Evolutionary conservation across 2,329 filamentous ascomycete genomes (phyloP).

Genomic region (Curvularia spicifera): DNA sequence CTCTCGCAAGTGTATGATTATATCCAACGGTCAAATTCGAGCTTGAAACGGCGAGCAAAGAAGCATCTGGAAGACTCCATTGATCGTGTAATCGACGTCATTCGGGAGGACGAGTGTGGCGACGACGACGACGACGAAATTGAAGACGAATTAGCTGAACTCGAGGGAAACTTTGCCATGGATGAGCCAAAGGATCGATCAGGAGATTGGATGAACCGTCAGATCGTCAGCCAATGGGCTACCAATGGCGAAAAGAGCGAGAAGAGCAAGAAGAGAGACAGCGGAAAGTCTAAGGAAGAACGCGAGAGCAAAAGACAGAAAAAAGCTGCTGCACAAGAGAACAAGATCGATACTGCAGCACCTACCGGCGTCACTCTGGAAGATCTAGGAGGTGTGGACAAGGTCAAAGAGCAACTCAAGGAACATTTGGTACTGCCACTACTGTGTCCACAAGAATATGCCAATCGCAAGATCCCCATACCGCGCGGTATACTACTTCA

Average conservation of each 20-base stretch:
- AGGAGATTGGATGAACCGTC: conserved; percentile 69
- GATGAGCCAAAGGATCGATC: conserved; percentile 32
- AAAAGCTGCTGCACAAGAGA: conserved; percentile 42
- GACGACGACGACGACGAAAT: conserved; percentile 53
- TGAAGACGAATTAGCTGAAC: conserved; percentile 55
- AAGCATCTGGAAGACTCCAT: conserved; percentile 83
- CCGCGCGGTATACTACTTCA: conserved; percentile 79
- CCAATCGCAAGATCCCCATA: conserved; percentile 69
- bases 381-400: conserved; percentile 78
- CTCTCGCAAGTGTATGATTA: conserved; percentile 73
- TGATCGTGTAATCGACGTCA: conserved; percentile 76
- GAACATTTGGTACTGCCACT: conserved; percentile 77
- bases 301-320: conserved; percentile 71
- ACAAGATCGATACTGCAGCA: conserved; percentile 65
- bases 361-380: conserved; percentile 71
- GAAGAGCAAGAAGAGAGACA: conserved; percentile 54
- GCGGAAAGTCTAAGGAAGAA: conserved; percentile 65
- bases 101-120: conserved; percentile 67
- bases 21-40: conserved; percentile 86
- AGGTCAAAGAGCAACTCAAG: conserved; percentile 71
- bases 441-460: conserved; percentile 69
- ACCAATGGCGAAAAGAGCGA: conserved; percentile 42
- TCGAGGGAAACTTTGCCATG: conserved; percentile 51
- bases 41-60: conserved; percentile 81
- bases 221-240: conserved; percentile 65